Conservation (phyloP, 2,329 filamentous ascomycete species). For the Penicillium griseofulvum region DNA sequence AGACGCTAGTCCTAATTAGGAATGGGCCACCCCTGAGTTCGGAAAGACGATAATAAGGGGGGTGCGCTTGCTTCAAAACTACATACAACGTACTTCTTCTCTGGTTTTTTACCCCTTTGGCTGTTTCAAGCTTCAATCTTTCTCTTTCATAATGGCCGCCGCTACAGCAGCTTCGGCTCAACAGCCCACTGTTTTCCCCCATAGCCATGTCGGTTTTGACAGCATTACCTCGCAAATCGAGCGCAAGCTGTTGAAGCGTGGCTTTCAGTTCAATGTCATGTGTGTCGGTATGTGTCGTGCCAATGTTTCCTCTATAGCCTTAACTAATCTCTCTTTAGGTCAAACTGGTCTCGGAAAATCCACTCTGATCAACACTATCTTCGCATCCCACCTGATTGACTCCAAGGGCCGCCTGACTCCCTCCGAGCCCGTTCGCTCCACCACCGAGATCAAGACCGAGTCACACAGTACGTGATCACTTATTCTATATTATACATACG, state of each 20-base stretch:
- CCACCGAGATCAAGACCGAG: slow-evolving; percentile 95
- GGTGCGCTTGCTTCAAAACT: slow-evolving; percentile 7
- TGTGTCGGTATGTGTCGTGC: slow-evolving; percentile 77
- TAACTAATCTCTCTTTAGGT: slow-evolving; percentile 54
- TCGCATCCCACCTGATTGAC: slow-evolving; percentile 98
- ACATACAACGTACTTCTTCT: slow-evolving; percentile 2
- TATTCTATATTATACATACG: background rate
- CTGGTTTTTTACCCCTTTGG: slow-evolving; percentile 9
- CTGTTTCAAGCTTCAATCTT: background rate
- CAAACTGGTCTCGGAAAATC: slow-evolving; percentile 99
- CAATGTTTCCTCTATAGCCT: background rate
- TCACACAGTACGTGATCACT: slow-evolving; percentile 66
- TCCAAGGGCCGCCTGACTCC: slow-evolving; percentile 93
- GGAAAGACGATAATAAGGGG: slow-evolving; percentile 22
- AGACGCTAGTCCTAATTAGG: slow-evolving; percentile 31
- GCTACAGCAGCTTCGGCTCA: slow-evolving; percentile 51
- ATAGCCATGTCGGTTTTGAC: slow-evolving; percentile 99
- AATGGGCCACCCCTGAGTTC: slow-evolving; percentile 41
- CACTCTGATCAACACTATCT: slow-evolving; percentile 99
- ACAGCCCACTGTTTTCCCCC: slow-evolving; percentile 67
- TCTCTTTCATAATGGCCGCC: slow-evolving; percentile 58
- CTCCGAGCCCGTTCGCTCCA: slow-evolving; percentile 88
- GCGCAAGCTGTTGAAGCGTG: slow-evolving; percentile 98
- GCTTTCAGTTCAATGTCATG: slow-evolving; percentile 99
- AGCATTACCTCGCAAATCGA: slow-evolving; percentile 99